Conservation (phyloP, 768 basidiomycete genomes). For the Imleria badia region DNA sequence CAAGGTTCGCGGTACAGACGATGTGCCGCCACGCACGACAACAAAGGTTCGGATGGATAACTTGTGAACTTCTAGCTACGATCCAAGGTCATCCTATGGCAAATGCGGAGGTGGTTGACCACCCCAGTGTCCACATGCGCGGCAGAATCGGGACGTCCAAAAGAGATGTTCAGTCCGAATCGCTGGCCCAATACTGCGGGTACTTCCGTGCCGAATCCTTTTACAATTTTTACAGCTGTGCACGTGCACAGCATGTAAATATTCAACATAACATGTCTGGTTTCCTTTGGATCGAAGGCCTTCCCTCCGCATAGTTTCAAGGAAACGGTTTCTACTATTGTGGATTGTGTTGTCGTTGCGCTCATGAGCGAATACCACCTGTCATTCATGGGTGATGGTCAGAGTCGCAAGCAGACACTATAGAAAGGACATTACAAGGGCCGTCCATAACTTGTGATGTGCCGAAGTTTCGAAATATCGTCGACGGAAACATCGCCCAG, state of each 20-base stretch:
- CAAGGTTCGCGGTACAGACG: not conserved
- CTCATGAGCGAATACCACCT: not conserved
- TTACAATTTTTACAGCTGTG: no score
- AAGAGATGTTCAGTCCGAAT: not conserved
- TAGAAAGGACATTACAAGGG: not conserved
- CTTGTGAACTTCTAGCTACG: constrained; percentile 4
- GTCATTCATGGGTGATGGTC: not conserved
- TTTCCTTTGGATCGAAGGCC: not conserved
- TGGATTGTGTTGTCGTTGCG: not conserved
- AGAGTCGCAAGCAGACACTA: not conserved
- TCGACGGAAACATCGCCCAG: not conserved
- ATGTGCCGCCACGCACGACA: constrained; percentile 1
- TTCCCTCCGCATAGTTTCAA: not conserved
- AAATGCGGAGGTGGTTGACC: constrained; percentile 12
- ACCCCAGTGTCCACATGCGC: not conserved
- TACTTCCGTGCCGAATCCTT: no score
- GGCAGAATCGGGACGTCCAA: not conserved
- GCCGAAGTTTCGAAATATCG: not conserved
- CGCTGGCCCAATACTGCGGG: not conserved
- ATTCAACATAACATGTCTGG: no score
- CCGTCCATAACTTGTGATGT: not conserved
- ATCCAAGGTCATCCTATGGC: not conserved
- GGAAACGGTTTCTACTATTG: not conserved
- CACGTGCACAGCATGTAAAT: no score
- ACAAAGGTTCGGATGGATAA: constrained; percentile 10